A percentile compares a stretch with the other conserved stretches of the same genome.
These are phyloP conservation scores for Magnolia officinalis DNA, from an alignment of 164 flowering plant genomes.

Conservation along the genomic window DNA sequence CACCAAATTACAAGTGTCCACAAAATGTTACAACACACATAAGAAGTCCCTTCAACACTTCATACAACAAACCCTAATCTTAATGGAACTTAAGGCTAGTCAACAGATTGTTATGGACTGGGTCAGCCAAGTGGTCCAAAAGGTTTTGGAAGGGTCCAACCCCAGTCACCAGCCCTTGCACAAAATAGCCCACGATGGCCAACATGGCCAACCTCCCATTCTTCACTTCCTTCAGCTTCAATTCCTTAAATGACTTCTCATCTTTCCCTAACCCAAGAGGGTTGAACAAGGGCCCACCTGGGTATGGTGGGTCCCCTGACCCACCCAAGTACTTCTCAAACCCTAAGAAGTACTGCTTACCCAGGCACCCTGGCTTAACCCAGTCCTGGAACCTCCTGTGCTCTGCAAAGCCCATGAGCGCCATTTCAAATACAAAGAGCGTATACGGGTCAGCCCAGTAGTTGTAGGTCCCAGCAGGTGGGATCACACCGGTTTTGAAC, in stretches of 20 bases:
- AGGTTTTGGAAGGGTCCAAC: constrained; percentile 94
- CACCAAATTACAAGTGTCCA: constrained; percentile 4
- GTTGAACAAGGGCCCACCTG: constrained; percentile 65
- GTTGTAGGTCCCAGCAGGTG: constrained; percentile 77
- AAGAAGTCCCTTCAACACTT: not conserved
- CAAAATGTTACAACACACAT: constrained; percentile 4
- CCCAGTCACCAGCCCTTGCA: constrained; percentile 84
- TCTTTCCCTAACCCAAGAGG: constrained; percentile 88
- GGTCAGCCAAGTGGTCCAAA: constrained; percentile 90
- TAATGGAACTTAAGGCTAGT: constrained; percentile 92
- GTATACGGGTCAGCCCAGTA: constrained; percentile 90
- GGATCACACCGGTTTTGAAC: constrained; percentile 83
- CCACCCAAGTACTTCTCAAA: constrained; percentile 67
- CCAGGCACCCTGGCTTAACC: constrained; percentile 72
- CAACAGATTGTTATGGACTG: constrained; percentile 85
- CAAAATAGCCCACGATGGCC: constrained; percentile 84
- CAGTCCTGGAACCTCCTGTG: constrained; percentile 88
- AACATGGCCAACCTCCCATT: constrained; percentile 97
- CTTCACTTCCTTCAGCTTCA: constrained; percentile 93
- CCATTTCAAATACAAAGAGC: constrained; percentile 84
- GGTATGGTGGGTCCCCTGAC: constrained; percentile 43
- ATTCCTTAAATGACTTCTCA: constrained; percentile 79
- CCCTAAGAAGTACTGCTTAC: constrained; percentile 76
- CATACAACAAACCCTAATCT: not conserved
- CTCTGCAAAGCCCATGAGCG: constrained; percentile 95